Evolutionary conservation across 1,284 basidiomycete species (phyloP), one percentile per base, ranked within the genome.

Genomic region (Exobasidium cylindrosporum): DNA sequence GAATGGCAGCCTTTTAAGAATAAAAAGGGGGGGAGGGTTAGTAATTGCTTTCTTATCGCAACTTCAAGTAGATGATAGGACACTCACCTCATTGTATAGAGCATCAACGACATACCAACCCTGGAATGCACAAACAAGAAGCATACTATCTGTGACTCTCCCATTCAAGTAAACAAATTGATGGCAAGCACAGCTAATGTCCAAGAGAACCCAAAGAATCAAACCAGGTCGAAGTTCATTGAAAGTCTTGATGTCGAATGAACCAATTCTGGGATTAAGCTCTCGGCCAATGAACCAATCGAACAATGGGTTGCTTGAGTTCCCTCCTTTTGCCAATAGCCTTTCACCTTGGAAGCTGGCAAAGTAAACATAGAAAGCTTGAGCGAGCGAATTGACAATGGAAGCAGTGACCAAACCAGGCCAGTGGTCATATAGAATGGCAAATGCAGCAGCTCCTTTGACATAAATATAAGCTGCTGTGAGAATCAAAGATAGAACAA

Each of bases 261-360:
- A 86, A 45, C 90, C 89, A 62, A 92, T 86, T 31, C 84, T 81
- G 0, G 96, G 95, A 82, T 98, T 98, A 57, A 98, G 84, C 76
- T 94, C 91, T 59, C 96, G 89, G 29, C 96, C 96, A 70, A 98
- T 94, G 83, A 88, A 98, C 84, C 92, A 98, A 92, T 99, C 94
- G 81, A 96, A 97, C 65, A 97, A 86, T 58, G 85, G 81, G 79
- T 90, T 91, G 31, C 91, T 91, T 29, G 87, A 86, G 83, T 98
- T 98, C 29, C 95, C 95, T 49, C 92, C 94, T 17, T 92, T 84
- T 0, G 95, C 93, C 17, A 97, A 85, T 28, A 97, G 84, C 57
- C 78, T 77, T 45, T 83, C 79, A 1, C 79, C 72, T 58, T 82
- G 83, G 83, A 89, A 97, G 26, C 90, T 92, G 52, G 82, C 81